phyloP scores from a whole-genome alignment of 768 basidiomycete species.

The Boletus sensibilis region DNA sequence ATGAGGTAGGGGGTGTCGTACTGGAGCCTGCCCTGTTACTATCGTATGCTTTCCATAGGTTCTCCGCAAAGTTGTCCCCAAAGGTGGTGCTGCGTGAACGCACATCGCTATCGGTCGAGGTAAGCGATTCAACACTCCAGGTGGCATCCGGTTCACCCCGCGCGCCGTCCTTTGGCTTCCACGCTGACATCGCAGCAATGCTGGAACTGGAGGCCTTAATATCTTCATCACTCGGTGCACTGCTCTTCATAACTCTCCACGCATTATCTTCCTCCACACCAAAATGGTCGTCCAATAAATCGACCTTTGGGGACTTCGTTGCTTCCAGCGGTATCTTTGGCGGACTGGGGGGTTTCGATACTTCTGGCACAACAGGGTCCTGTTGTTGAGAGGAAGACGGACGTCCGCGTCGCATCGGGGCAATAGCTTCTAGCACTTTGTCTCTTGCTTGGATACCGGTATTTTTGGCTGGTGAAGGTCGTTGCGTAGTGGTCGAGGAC shows the following conservation, averaged over 20 bases:
- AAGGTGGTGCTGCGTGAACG: conserved; percentile 41
- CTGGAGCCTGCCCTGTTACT: conserved; percentile 13
- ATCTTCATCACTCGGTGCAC: conserved; percentile 12
- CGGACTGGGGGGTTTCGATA: conserved; percentile 26
- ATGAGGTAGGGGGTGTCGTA: neutral
- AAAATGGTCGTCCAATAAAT: conserved; percentile 41
- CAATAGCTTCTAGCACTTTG: conserved; percentile 75
- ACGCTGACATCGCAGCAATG: conserved; percentile 19
- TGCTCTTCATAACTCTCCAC: conserved; percentile 43
- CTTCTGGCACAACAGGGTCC: conserved; percentile 35
- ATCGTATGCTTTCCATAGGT: conserved; percentile 54
- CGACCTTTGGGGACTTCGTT: conserved; percentile 19
- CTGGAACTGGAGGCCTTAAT: conserved; percentile 28
- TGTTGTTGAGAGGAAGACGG: conserved; percentile 43
- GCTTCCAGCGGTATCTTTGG: conserved; percentile 13
- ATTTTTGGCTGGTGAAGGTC: conserved; percentile 27
- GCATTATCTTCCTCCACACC: conserved; percentile 44
- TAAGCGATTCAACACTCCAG: conserved; percentile 39
- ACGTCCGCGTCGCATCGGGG: conserved; percentile 73
- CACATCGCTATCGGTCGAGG: conserved; percentile 22
- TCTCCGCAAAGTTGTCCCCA: conserved; percentile 65
- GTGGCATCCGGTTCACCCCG: conserved; percentile 33
- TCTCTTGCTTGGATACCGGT: conserved; percentile 70
- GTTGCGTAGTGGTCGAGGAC: conserved; percentile 16
- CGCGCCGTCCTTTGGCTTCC: conserved; percentile 29